Evolutionary conservation across 2,329 filamentous ascomycete genomes (phyloP).

Genomic region (Rhexocercosporidium sp.): DNA sequence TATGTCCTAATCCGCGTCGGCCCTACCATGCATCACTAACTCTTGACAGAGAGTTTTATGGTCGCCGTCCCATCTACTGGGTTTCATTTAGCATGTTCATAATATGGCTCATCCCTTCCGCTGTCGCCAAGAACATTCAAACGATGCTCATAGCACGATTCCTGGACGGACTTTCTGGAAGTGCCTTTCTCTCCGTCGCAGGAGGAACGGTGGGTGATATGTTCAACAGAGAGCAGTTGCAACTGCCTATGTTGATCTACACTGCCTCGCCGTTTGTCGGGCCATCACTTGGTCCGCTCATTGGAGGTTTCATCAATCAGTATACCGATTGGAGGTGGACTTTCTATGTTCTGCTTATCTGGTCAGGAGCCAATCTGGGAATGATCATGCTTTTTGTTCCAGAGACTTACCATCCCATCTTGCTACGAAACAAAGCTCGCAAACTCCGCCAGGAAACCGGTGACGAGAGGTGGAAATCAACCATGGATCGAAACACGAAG

Average conservation of each 20-base stretch:
- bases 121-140: conserved; percentile 79
- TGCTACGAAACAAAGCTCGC: conserved; percentile 75
- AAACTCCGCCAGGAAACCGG: conserved; percentile 74
- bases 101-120: conserved; percentile 81
- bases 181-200: conserved; percentile 73
- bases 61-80: conserved; percentile 81
- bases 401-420: conserved; percentile 83
- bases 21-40: conserved; percentile 12
- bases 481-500: conserved; percentile 73
- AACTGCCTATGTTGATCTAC: conserved; percentile 84
- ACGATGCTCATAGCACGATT: conserved; percentile 82
- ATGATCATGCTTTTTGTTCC: conserved; percentile 76
- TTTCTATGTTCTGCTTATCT: conserved; percentile 85
- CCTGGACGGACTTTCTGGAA: conserved; percentile 74
- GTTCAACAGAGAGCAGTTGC: conserved; percentile 71
- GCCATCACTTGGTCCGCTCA: conserved; percentile 61
- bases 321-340: conserved; percentile 79
- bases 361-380: conserved; percentile 68
- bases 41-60: conserved; percentile 67
- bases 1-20: conserved; percentile 43
- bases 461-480: conserved; percentile 76
- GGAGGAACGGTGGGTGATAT: conserved; percentile 87
- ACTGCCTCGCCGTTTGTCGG: conserved; percentile 69
- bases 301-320: conserved; percentile 84
- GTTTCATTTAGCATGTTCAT: conserved; percentile 75